Conservation (phyloP, 2,329 filamentous ascomycete genomes). For the Alternaria brassicae region DNA sequence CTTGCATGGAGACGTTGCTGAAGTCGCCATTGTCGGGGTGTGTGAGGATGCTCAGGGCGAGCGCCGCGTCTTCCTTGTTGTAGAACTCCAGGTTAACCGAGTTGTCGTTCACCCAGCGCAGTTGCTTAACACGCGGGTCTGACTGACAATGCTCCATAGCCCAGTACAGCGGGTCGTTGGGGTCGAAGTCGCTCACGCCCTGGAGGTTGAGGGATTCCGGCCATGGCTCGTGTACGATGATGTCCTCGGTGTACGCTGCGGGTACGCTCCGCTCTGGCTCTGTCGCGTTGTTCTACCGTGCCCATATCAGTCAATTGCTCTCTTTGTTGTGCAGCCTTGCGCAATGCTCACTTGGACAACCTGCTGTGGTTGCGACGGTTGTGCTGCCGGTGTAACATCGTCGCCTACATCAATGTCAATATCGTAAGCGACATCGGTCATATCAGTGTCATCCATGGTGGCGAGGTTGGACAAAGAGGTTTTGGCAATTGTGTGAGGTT, state of each 20-base stretch:
- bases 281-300: not conserved
- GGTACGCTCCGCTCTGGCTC: conserved; percentile 31
- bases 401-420: conserved; percentile 46
- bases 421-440: conserved; percentile 47
- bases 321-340: conserved; percentile 7
- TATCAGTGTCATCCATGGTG: conserved; percentile 43
- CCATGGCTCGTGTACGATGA: conserved; percentile 41
- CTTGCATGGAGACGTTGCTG: conserved; percentile 60
- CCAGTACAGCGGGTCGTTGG: conserved; percentile 79
- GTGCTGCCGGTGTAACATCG: conserved; percentile 26
- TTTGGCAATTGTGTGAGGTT: conserved; percentile 23
- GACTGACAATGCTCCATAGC: conserved; percentile 70
- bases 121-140: conserved; percentile 59
- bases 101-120: conserved; percentile 96
- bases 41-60: conserved; percentile 62
- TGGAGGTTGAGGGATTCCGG: conserved; percentile 80
- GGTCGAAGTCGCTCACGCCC: conserved; percentile 82
- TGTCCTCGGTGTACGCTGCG: conserved; percentile 44
- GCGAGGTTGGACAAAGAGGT: conserved; percentile 10
- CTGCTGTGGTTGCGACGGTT: conserved; percentile 29
- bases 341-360: conserved; percentile 22
- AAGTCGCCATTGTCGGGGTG: conserved; percentile 55
- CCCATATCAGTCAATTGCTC: conserved; percentile 14
- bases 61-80: conserved; percentile 59
- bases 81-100: conserved; percentile 86